Conservation (phyloP, 768 basidiomycete genomes). For the Suillus weaverae region DNA sequence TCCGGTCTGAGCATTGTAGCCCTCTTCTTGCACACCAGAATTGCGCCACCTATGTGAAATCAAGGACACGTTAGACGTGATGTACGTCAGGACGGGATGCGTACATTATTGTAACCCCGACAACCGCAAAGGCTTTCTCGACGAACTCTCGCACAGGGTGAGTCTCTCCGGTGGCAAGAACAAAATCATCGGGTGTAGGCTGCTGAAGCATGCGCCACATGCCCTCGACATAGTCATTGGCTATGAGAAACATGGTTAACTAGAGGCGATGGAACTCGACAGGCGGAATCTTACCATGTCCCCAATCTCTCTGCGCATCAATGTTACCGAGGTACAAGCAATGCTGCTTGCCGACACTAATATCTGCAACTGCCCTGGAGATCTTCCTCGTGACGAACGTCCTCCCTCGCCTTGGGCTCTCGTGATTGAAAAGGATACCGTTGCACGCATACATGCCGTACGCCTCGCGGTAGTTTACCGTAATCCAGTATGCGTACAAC, state of each 20-base stretch:
- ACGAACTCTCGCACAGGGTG: constrained; percentile 94
- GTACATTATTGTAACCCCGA: constrained; percentile 68
- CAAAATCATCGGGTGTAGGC: constrained; percentile 79
- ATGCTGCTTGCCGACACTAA: constrained; percentile 82
- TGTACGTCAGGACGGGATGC: constrained; percentile 17
- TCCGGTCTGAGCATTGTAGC: constrained; percentile 66
- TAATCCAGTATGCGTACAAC: constrained; percentile 89
- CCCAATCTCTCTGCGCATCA: constrained; percentile 96
- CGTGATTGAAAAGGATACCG: constrained; percentile 97
- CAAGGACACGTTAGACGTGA: background rate
- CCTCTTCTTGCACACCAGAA: constrained; percentile 75
- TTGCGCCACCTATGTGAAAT: constrained; percentile 65
- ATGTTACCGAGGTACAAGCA: constrained; percentile 94
- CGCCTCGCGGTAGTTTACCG: constrained; percentile 90
- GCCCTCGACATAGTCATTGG: constrained; percentile 91
- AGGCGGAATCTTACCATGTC: constrained; percentile 66
- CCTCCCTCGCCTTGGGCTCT: constrained; percentile 90
- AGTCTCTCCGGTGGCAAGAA: constrained; percentile 94
- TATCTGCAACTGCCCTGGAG: constrained; percentile 89
- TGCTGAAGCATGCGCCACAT: constrained; percentile 99
- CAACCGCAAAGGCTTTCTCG: constrained; percentile 75
- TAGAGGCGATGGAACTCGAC: background rate
- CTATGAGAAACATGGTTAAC: constrained; percentile 35
- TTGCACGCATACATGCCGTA: constrained; percentile 97
- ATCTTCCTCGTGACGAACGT: constrained; percentile 98